A percentile compares a stretch with the other conserved stretches of the same genome.
Evolutionary conservation across 192 early-diverging fungal genomes (phyloP).

Genomic region (Coemansia biformis): DNA sequence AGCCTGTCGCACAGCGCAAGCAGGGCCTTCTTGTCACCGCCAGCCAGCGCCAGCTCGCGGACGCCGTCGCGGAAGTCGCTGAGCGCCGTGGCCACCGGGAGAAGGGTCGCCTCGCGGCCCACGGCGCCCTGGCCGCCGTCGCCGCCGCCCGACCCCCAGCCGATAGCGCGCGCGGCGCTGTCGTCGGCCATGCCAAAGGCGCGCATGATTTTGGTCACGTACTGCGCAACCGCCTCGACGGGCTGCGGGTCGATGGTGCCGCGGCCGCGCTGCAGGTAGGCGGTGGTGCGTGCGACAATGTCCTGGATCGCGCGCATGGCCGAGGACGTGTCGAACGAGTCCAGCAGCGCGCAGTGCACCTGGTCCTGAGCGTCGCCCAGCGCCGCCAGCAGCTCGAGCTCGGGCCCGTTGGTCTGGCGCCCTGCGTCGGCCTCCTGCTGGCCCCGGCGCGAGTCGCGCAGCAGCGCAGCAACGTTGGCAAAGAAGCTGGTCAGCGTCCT

Average conservation of each 20-base stretch:
- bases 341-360: conserved; percentile 83
- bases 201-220: conserved; percentile 74
- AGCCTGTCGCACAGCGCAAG: conserved; percentile 78
- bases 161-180: conserved; percentile 62
- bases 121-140: conserved; percentile 16
- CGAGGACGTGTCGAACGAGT: conserved; percentile 84
- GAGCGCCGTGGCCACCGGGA: conserved; percentile 77
- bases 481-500: conserved; percentile 86
- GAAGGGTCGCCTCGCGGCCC: conserved; percentile 56
- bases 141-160: conserved; percentile 51
- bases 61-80: conserved; percentile 87
- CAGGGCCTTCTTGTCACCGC: conserved; percentile 54
- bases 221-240: conserved; percentile 72
- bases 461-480: conserved; percentile 68
- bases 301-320: conserved; percentile 78
- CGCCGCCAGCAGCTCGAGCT: conserved; percentile 62
- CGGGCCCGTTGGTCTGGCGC: conserved; percentile 66
- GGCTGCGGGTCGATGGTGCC: conserved; percentile 63
- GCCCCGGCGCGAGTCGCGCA: conserved; percentile 58
- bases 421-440: conserved; percentile 57
- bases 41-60: conserved; percentile 61
- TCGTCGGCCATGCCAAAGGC: conserved; percentile 73
- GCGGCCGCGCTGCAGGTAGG: conserved; percentile 64
- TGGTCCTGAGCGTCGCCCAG: conserved; percentile 62
- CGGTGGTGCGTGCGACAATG: conserved; percentile 72